phyloP scores from a whole-genome alignment of 176 grass and related monocot species.

The Triticum aestivum region DNA sequence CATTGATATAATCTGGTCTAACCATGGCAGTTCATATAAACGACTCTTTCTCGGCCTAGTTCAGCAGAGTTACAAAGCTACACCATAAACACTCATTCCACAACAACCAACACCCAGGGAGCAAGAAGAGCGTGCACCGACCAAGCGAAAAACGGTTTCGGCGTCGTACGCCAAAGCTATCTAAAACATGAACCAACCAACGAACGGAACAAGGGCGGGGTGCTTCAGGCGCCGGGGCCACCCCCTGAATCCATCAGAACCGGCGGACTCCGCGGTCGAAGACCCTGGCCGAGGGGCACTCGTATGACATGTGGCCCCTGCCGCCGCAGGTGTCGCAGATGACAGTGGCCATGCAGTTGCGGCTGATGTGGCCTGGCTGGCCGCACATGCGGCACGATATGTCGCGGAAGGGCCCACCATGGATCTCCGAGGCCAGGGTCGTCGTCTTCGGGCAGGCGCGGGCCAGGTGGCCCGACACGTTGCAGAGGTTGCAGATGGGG shows the following conservation, averaged over 20 bases:
- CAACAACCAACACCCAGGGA: conserved; percentile 12
- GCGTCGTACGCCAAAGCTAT: conserved; percentile 26
- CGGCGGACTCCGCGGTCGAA: conserved; percentile 59
- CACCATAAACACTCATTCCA: conserved; percentile 1
- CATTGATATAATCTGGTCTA: neutral
- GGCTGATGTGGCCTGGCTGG: conserved; percentile 70
- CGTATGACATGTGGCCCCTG: conserved; percentile 72
- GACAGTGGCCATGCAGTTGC: conserved; percentile 60
- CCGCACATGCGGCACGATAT: conserved; percentile 70
- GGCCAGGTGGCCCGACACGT: conserved; percentile 81
- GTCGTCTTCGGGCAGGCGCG: conserved; percentile 68
- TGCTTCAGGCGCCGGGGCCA: neutral
- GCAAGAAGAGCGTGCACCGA: neutral
- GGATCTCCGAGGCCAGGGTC: conserved; percentile 60
- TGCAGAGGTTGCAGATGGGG: conserved; percentile 80
- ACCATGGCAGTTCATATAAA: conserved; percentile 1
- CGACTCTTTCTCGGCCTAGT: conserved; percentile 7
- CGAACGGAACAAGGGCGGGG: neutral
- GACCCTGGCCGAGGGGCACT: conserved; percentile 77
- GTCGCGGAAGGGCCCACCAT: conserved; percentile 43
- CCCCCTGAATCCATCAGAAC: conserved; percentile 27
- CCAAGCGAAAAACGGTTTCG: conserved; percentile 5
- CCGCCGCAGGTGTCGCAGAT: conserved; percentile 91
- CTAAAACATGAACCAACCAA: conserved; percentile 19
- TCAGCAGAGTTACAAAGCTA: conserved; percentile 26